Percentiles rank a stretch among this genome's conserved stretches.
phyloP scores from a whole-genome alignment of 345 rosid genomes.

The Gossypium stocksii region DNA sequence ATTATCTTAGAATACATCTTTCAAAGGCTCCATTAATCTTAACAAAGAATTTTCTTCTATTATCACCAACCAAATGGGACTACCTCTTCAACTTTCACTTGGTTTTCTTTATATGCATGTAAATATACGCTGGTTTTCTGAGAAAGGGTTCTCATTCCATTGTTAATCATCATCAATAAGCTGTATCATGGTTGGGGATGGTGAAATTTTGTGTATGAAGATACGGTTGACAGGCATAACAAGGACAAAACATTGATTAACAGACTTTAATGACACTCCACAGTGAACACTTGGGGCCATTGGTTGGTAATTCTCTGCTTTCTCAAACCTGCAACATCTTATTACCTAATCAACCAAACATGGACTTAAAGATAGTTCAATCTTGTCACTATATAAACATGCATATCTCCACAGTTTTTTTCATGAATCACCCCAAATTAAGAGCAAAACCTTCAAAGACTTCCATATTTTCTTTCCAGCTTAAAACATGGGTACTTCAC shows the following conservation, averaged over 20 bases:
- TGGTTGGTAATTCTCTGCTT: slow-evolving; percentile 25
- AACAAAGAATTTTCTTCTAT: neutral
- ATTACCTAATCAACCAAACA: slow-evolving; percentile 24
- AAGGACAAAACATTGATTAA: slow-evolving; percentile 15
- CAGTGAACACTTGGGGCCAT: slow-evolving; percentile 26
- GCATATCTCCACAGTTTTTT: neutral
- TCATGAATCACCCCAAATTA: neutral
- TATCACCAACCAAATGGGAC: neutral
- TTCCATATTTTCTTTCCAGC: neutral
- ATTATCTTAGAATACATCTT: neutral
- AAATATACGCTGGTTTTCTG: too few relatives aligned
- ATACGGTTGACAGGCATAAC: neutral
- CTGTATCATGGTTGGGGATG: neutral
- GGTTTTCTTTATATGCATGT: too few relatives aligned
- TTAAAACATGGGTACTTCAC: slow-evolving; percentile 21
- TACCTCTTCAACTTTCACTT: neutral
- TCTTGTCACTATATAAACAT: slow-evolving; percentile 20
- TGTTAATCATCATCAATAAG: neutral
- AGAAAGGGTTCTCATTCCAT: too few relatives aligned
- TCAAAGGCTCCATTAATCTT: neutral
- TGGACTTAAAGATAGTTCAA: neutral
- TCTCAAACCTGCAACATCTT: slow-evolving; percentile 8
- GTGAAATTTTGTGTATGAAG: slow-evolving; percentile 1
- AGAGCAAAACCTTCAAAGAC: neutral
- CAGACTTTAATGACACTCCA: slow-evolving; percentile 42